phyloP scores from a whole-genome alignment of 257 asterid genomes.

The Rauvolfia tetraphylla region DNA sequence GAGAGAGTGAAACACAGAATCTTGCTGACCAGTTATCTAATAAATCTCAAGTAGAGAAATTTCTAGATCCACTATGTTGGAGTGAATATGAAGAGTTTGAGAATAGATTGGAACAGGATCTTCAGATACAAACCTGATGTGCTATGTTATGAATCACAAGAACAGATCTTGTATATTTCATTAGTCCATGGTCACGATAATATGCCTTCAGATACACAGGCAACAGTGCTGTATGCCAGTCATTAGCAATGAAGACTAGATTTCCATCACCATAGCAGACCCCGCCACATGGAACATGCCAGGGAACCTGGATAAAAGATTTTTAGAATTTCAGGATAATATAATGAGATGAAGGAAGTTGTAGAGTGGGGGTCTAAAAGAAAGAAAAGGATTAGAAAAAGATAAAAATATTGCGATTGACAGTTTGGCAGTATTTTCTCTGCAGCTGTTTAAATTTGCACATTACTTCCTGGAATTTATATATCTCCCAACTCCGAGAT shows the following conservation, averaged over 20 bases:
- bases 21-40: background rate
- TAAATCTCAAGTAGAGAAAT: background rate
- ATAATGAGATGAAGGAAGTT: slow-evolving; percentile 2
- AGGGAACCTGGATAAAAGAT: slow-evolving; percentile 65
- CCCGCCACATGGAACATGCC: slow-evolving; percentile 98
- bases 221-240: slow-evolving; percentile 95
- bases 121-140: slow-evolving; percentile 70
- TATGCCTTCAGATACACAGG: slow-evolving; percentile 96
- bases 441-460: background rate
- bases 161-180: slow-evolving; percentile 80
- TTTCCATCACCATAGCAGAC: slow-evolving; percentile 97
- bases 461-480: background rate
- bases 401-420: background rate
- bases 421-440: background rate
- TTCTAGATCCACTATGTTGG: background rate
- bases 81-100: background rate
- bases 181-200: slow-evolving; percentile 83
- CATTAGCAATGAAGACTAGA: slow-evolving; percentile 86
- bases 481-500: background rate
- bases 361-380: background rate
- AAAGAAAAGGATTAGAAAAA: background rate
- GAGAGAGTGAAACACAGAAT: background rate
- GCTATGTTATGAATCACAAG: slow-evolving; percentile 96
- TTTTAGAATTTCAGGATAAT: slow-evolving; percentile 7
- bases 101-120: background rate